phyloP scores from a whole-genome alignment of 2,329 filamentous ascomycete species.

The Shiraia sp. region DNA sequence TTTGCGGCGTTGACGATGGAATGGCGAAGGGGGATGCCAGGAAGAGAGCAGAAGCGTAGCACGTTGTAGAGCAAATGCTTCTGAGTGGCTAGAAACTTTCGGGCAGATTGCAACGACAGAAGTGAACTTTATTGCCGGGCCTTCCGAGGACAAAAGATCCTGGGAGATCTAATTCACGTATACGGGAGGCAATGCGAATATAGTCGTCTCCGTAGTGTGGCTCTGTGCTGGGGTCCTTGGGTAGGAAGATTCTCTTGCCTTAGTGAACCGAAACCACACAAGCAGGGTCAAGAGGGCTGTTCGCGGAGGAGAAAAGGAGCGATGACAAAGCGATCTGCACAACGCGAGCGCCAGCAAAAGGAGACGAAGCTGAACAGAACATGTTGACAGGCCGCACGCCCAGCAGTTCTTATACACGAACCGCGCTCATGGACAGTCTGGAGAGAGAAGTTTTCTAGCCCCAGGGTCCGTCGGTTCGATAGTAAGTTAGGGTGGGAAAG shows the following conservation, averaged over 20 bases:
- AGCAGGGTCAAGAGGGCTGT: too few species aligned
- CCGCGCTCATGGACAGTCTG: too few species aligned
- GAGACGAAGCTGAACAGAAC: conserved; percentile 10
- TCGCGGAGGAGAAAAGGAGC: conserved; percentile 1
- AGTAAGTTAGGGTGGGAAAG: conserved; percentile 13
- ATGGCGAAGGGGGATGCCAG: conserved; percentile 9
- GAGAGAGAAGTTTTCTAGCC: conserved; percentile 25
- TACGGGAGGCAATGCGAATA: too few species aligned
- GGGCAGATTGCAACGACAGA: conserved; percentile 9
- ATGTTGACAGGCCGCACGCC: conserved; percentile 4
- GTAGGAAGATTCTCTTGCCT: too few species aligned
- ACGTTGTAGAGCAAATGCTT: conserved; percentile 19
- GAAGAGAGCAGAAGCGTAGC: conserved; percentile 13
- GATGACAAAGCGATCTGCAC: conserved; percentile 5
- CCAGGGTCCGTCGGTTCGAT: conserved; percentile 21
- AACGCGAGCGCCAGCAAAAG: too few species aligned
- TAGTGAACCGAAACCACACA: too few species aligned
- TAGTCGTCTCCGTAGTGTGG: too few species aligned
- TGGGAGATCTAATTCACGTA: too few species aligned
- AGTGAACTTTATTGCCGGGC: conserved; percentile 19
- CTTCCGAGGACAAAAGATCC: conserved; percentile 18
- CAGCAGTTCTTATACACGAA: too few species aligned
- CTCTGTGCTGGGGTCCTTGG: too few species aligned
- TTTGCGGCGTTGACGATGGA: conserved; percentile 1
- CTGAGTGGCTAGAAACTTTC: conserved; percentile 20